Conservation (phyloP, 345 rosid genomes). For the Nasturtium officinale region DNA sequence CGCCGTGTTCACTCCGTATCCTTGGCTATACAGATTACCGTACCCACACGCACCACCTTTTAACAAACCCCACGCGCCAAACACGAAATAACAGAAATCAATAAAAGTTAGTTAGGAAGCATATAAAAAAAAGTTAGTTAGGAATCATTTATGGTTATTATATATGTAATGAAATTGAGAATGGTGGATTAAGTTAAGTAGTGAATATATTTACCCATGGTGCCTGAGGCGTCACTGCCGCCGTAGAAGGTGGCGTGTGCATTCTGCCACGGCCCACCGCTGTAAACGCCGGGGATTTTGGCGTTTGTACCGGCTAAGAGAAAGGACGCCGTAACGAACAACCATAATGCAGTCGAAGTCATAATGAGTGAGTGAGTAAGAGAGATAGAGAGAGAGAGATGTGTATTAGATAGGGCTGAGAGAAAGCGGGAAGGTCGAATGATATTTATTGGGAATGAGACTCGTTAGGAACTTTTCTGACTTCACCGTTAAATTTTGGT, state of each 20-base stretch:
- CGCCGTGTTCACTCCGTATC: conserved; percentile 95
- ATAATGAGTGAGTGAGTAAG: not conserved
- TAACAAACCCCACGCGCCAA: conserved; percentile 23
- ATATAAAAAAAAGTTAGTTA: not conserved
- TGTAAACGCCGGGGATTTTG: conserved; percentile 73
- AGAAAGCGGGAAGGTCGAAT: conserved; percentile 31
- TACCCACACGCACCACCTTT: conserved; percentile 95
- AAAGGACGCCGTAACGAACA: conserved; percentile 31
- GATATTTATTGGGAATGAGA: conserved; percentile 33
- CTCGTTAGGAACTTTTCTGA: not conserved
- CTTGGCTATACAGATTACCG: conserved; percentile 93
- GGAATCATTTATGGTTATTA: not conserved
- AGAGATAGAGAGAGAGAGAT: not conserved
- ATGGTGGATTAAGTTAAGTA: not conserved
- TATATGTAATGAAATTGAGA: conserved; percentile 2
- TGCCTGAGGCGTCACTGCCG: conserved; percentile 83
- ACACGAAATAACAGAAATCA: not conserved
- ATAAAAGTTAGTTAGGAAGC: not conserved
- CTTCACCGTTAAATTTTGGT: not conserved
- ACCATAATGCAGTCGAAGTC: conserved; percentile 41
- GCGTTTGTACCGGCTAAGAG: conserved; percentile 49
- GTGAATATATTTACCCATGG: conserved; percentile 62
- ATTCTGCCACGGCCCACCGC: conserved; percentile 65
- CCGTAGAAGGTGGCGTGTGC: conserved; percentile 96
- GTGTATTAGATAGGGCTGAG: conserved; percentile 28